A percentile compares a stretch with the other conserved stretches of the same genome.
Conservation (phyloP, 129 eudicot genomes). For the Tagetes erecta region DNA sequence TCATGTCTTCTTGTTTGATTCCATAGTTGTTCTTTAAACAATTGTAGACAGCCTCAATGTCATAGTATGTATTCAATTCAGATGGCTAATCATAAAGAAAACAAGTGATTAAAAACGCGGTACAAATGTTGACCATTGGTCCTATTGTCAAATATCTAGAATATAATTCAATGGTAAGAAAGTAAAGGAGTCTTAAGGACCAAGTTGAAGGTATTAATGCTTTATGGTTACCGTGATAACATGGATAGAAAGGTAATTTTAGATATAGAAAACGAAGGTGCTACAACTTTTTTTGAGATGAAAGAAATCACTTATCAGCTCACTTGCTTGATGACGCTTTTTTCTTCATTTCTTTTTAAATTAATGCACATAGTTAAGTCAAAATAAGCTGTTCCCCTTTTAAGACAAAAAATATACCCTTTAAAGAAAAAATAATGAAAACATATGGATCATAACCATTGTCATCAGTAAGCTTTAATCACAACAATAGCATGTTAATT, state of each 20-base stretch:
- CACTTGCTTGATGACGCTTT: not conserved
- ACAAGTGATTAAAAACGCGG: slow-evolving; percentile 14
- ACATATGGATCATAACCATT: not conserved
- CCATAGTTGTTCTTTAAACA: slow-evolving; percentile 79
- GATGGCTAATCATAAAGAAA: slow-evolving; percentile 67
- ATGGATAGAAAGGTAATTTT: not conserved
- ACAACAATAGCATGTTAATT: not conserved
- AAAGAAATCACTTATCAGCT: not conserved
- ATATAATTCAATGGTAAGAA: slow-evolving; percentile 15
- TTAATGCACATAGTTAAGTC: not conserved
- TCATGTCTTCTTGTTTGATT: slow-evolving; percentile 82
- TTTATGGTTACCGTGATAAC: not conserved
- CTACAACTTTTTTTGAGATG: slow-evolving; percentile 9
- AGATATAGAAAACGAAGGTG: slow-evolving; percentile 5
- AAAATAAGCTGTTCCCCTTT: not conserved
- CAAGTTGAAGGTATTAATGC: not conserved
- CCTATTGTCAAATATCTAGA: not conserved
- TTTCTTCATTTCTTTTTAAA: not conserved
- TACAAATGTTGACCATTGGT: slow-evolving; percentile 1
- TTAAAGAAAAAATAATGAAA: not conserved
- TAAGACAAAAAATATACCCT: slow-evolving; percentile 14
- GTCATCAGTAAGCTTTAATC: slow-evolving; percentile 6
- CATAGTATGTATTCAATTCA: slow-evolving; percentile 88
- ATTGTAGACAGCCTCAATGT: slow-evolving; percentile 89
- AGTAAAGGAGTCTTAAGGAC: slow-evolving; percentile 10